phyloP scores from a whole-genome alignment of 768 basidiomycete genomes.

The Mycena crocata region DNA sequence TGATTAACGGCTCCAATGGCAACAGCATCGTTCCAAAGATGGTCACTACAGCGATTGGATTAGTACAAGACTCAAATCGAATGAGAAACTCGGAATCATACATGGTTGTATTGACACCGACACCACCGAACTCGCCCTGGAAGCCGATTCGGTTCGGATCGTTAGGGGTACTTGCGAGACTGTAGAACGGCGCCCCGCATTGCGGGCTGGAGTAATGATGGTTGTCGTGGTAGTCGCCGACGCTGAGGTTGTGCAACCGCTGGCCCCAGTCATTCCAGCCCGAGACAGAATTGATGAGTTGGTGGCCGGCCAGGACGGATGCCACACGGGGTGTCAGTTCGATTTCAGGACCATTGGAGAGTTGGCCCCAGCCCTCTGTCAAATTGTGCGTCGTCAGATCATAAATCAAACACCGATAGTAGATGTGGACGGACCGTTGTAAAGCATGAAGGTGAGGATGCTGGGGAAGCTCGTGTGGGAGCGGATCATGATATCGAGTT shows the following conservation, averaged over 20 bases:
- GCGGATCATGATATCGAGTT: conserved; percentile 12
- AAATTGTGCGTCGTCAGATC: background rate
- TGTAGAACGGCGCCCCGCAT: conserved; percentile 15
- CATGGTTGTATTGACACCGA: conserved; percentile 10
- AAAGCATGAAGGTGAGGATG: conserved; percentile 11
- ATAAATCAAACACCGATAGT: background rate
- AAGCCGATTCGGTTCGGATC: conserved; percentile 3
- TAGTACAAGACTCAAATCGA: background rate
- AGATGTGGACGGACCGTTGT: background rate
- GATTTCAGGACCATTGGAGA: conserved; percentile 1
- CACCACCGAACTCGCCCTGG: conserved; percentile 14
- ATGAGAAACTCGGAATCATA: background rate
- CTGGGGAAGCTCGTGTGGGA: conserved; percentile 9
- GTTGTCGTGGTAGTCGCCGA: conserved; percentile 1
- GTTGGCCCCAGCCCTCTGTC: conserved; percentile 13
- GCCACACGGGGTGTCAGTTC: conserved; percentile 3
- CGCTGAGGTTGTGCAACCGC: background rate
- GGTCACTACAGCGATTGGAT: background rate
- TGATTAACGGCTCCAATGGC: conserved; percentile 2
- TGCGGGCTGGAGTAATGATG: conserved; percentile 12
- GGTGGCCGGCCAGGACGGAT: conserved; percentile 5
- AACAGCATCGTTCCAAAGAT: conserved; percentile 7
- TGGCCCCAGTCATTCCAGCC: conserved; percentile 13
- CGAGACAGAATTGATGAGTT: conserved; percentile 14
- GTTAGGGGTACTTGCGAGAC: conserved; percentile 7